phyloP scores from a whole-genome alignment of 768 basidiomycete genomes.

The Cyclocybe aegerita region DNA sequence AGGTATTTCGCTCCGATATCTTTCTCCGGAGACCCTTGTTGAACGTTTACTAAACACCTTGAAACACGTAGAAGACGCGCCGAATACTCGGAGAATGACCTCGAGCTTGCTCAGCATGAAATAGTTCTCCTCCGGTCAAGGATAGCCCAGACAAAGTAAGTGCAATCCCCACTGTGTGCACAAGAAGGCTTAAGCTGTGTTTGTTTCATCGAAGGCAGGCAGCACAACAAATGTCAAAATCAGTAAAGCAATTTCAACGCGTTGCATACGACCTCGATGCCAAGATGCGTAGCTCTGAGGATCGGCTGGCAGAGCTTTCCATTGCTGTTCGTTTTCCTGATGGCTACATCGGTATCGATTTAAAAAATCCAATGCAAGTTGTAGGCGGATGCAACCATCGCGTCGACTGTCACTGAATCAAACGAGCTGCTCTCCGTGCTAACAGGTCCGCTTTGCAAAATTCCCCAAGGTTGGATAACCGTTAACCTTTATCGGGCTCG shows the following conservation, averaged over 20 bases:
- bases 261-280: constrained; percentile 10
- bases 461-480: not conserved
- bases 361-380: not conserved
- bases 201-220: constrained; percentile 11
- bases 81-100: constrained; percentile 11
- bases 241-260: constrained; percentile 16
- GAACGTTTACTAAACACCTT: not conserved
- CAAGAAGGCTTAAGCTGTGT: not conserved
- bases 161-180: not conserved
- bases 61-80: constrained; percentile 5
- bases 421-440: constrained; percentile 1
- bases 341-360: not conserved
- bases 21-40: no score
- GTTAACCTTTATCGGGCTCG: not conserved
- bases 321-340: constrained; percentile 14
- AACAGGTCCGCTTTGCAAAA: not conserved
- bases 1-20: not conserved
- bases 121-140: constrained; percentile 7
- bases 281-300: constrained; percentile 9
- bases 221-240: constrained; percentile 7
- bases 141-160: constrained; percentile 14
- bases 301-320: constrained; percentile 18
- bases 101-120: constrained; percentile 12
- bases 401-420: constrained; percentile 5
- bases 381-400: constrained; percentile 17